Conservation (phyloP, 75 land plant genomes). For the Pinus albicaulis region DNA sequence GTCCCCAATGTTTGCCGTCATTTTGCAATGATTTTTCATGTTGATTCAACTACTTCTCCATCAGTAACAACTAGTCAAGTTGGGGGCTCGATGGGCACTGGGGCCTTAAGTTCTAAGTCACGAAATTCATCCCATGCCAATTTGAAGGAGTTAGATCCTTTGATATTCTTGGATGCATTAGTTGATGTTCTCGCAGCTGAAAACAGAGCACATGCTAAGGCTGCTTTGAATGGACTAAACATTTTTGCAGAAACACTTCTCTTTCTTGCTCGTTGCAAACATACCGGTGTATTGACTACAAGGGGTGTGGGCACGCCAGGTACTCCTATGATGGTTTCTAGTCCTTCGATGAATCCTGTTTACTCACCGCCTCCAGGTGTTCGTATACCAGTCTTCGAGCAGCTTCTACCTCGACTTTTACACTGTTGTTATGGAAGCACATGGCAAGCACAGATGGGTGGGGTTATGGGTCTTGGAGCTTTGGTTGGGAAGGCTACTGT, state of each 20-base stretch:
- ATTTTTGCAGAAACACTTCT: conserved; percentile 89
- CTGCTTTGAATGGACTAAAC: conserved; percentile 86
- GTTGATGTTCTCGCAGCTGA: conserved; percentile 94
- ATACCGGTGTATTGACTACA: conserved; percentile 60
- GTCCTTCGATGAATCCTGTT: conserved; percentile 97
- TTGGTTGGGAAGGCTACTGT: conserved; percentile 99
- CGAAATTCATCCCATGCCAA: conserved; percentile 44
- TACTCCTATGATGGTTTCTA: conserved; percentile 99
- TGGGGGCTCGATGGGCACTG: conserved; percentile 33
- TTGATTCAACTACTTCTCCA: conserved; percentile 46
- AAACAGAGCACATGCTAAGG: conserved; percentile 92
- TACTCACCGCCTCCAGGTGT: conserved; percentile 99
- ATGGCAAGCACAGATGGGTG: conserved; percentile 99
- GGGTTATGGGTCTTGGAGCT: conserved; percentile 99
- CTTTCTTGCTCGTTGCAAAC: conserved; percentile 87
- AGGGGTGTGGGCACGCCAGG: conserved; percentile 78
- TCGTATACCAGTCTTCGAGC: conserved; percentile 94
- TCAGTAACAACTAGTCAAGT: conserved; percentile 24
- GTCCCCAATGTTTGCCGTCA: conserved; percentile 85
- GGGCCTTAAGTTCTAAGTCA: conserved; percentile 34
- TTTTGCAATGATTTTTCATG: conserved; percentile 98
- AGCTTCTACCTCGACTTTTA: conserved; percentile 92
- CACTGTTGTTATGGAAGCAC: conserved; percentile 98
- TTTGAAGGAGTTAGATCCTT: conserved; percentile 94
- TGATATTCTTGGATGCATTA: conserved; percentile 93